Base-by-base conservation (phyloP, 495 filamentous ascomycete species). In the Talaromyces proteolyticus region DNA sequence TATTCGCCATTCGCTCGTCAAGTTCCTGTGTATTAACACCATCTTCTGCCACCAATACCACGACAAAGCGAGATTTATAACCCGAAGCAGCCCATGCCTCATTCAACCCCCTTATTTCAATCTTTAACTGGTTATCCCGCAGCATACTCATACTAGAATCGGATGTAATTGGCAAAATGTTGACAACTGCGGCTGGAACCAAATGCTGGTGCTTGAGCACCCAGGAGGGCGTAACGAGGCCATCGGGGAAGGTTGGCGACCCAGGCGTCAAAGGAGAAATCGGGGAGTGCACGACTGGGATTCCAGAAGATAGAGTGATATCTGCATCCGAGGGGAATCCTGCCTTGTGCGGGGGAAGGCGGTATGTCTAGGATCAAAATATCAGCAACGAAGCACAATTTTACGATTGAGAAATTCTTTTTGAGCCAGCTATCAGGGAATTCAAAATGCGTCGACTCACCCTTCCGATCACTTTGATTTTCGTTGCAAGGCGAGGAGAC, bases 41-140 rank as follows among this genome's bases (percentile, higher is more conserved):
- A 29, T 73, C 65, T 58, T 94, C 87, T 43, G 82, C 81, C 36
- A 95, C 58, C 24, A 96, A 69, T 17, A 92, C 85, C 20, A 89
- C 86, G n/a, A 85, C 75, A 59, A 89, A 79, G 10, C 80, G 77
- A 42, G 79, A 84, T 63, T 82, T 89, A 66, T 88, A 87, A 3
- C 82, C 84, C 6, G 87, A 87, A 25, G 78, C 74, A 47, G 63
- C 60, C 57, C 91, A 75, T 24, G 80, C 69, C 40, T 73, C 78
- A 58, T 87, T 88, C 48, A 89, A 66, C 21, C 76, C 73, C 63
- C 88, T 91, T 53, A 96, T 89, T 53, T 95, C 89, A 2, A 84
- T 82, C 62, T 95, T 95, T 17, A 96, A 74, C 60, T 91, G 80
- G 62, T 94, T 94, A 62, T 96, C 92, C 50, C 82, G 75, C 4